A percentile compares a stretch with the other conserved stretches of the same genome.
Conservation (phyloP, 2,329 filamentous ascomycete species). For the Pseudopithomyces maydicus region DNA sequence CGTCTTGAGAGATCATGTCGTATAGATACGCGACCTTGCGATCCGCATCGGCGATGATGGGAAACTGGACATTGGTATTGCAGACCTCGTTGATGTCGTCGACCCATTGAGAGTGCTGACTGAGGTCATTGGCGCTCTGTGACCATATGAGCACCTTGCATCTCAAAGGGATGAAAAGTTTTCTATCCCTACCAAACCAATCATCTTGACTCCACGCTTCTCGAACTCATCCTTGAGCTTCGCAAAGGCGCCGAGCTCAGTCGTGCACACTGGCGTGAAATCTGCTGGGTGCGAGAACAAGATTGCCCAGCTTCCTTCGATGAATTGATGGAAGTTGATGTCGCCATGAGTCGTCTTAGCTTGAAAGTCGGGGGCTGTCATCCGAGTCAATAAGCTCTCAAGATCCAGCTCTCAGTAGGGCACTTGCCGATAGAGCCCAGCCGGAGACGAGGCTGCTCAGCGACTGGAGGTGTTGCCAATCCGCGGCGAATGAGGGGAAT, state of each 20-base stretch:
- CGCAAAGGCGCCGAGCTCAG: constrained; percentile 90
- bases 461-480: constrained; percentile 35
- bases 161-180: neutral
- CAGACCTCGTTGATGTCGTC: constrained; percentile 66
- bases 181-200: constrained; percentile 69
- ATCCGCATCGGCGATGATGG: constrained; percentile 57
- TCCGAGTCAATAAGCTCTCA: neutral
- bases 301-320: constrained; percentile 78
- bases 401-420: neutral
- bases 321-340: constrained; percentile 83
- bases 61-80: constrained; percentile 52
- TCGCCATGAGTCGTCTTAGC: constrained; percentile 78
- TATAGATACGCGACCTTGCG: constrained; percentile 55
- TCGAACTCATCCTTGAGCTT: constrained; percentile 87
- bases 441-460: constrained; percentile 49
- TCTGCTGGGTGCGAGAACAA: constrained; percentile 86
- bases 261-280: constrained; percentile 95
- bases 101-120: constrained; percentile 87
- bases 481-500: constrained; percentile 44
- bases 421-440: constrained; percentile 47
- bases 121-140: constrained; percentile 77
- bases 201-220: constrained; percentile 87
- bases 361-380: constrained; percentile 77
- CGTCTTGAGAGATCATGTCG: constrained; percentile 58
- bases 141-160: neutral